These are phyloP conservation scores for Cladosporium austrohemisphaericum DNA, from an alignment of 2,329 filamentous ascomycete genomes.

Conservation along the genomic window DNA sequence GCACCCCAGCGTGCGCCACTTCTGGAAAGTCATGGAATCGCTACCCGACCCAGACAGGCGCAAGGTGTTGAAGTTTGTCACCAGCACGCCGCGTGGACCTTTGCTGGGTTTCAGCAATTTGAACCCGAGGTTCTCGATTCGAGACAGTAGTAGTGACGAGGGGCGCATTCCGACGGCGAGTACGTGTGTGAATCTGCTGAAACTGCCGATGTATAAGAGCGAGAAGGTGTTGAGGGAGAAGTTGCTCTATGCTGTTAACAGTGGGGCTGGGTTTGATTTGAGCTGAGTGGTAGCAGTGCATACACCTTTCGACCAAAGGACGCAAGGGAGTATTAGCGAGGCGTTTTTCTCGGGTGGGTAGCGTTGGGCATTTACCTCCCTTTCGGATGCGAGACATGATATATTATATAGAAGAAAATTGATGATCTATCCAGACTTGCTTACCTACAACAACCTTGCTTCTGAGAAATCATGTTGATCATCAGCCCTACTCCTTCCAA, in stretches of 20 bases:
- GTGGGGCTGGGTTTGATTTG: conserved; percentile 84
- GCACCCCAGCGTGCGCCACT: conserved; percentile 78
- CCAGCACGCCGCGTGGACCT: conserved; percentile 84
- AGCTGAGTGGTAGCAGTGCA: conserved; percentile 8
- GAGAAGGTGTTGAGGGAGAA: conserved; percentile 68
- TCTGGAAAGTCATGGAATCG: conserved; percentile 83
- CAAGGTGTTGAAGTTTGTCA: conserved; percentile 92
- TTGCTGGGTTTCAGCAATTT: conserved; percentile 84
- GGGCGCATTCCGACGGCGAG: conserved; percentile 83
- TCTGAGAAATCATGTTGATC: too few relatives aligned
- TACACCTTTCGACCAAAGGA: too few relatives aligned
- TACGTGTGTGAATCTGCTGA: conserved; percentile 92
- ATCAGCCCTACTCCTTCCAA: too few relatives aligned
- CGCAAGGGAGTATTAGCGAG: conserved; percentile 2
- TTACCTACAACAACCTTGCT: too few relatives aligned
- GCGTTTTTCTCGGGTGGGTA: too few relatives aligned
- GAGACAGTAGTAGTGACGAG: conserved; percentile 75
- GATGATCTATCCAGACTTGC: too few relatives aligned
- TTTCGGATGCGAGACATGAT: too few relatives aligned
- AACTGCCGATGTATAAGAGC: conserved; percentile 76
- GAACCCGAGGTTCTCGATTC: conserved; percentile 81
- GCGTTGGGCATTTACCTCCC: too few relatives aligned
- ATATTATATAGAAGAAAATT: too few relatives aligned
- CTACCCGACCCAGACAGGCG: conserved; percentile 74
- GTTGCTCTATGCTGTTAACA: conserved; percentile 82